Evolutionary conservation across 2,329 filamentous ascomycete genomes (phyloP), one percentile per base, ranked within the genome.

Genomic region (Cladosporium sp.): DNA sequence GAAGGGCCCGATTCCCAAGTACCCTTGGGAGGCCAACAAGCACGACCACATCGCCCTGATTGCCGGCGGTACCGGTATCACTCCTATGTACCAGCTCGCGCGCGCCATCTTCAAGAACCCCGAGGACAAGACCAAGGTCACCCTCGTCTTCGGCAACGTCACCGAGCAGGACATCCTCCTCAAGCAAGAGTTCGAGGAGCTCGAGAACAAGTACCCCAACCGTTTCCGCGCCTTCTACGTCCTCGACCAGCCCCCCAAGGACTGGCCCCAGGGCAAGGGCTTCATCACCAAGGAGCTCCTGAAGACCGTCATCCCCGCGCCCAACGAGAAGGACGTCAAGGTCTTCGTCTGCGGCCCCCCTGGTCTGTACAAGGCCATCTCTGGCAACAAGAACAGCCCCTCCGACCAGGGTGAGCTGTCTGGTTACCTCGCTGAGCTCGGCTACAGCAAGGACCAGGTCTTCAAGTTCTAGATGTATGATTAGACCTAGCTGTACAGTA

Each of bases 1-100:
- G 77, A 97, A 99, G 80, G 93, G 93, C 15, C 93, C 93, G 2
- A 83, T 99, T 34, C 88, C 89, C 64, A 99, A 99, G 74, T 97
- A 96, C 73, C 73, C 82, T 27, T 97, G 91, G 91, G 68, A 82
- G 47, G 66, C 85, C 60, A 97, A 97, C 81, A 96, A 96, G 82
- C 91, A 96, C 76, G 57, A 88, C 54, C 90, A 97, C 77, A 83
- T 95, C 62, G 85, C 82, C 34, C 78, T 92, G 58, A 81, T 99
- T 56, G 89, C 92, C n/a, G 93, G 93, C 63, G 93, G 93, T 58
- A 96, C 93, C 7, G 93, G 93, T 55, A 95, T 99, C 70, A 93
- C 93, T 9, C 93, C 93, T 61, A 96, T 97, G 92, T 97, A 88
- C 79, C 93, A 99, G 78, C 84, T 99, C 40, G 78, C 83, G 58